These are phyloP conservation scores for Sambucus nigra DNA, from an alignment of 129 eudicot genomes.

Conservation along the genomic window DNA sequence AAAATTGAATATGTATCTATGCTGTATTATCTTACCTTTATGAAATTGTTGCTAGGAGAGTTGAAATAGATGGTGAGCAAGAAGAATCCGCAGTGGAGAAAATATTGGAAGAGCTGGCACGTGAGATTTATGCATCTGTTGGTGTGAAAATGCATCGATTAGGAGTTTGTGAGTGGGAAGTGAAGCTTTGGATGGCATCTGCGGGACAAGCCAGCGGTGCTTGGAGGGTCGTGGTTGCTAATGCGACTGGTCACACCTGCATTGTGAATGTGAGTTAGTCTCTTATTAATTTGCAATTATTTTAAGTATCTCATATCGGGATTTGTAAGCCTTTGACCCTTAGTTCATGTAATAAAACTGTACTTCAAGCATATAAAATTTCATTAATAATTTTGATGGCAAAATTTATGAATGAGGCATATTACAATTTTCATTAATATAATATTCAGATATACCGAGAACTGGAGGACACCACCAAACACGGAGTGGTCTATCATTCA, in stretches of 20 bases:
- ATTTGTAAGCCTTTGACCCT: no score
- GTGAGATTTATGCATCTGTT: slow-evolving; percentile 57
- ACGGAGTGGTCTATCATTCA: slow-evolving; percentile 53
- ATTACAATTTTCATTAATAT: not conserved
- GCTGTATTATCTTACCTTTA: slow-evolving; percentile 10
- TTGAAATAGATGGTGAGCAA: slow-evolving; percentile 31
- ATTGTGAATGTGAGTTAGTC: slow-evolving; percentile 66
- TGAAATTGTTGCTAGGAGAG: slow-evolving; percentile 39
- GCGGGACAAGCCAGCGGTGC: slow-evolving; percentile 82
- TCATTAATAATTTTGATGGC: not conserved
- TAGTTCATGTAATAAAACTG: no score
- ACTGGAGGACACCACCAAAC: slow-evolving; percentile 47
- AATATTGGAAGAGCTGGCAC: slow-evolving; percentile 64
- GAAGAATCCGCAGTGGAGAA: slow-evolving; percentile 64
- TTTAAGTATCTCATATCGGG: no score
- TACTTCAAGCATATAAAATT: not conserved
- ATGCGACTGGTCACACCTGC: slow-evolving; percentile 96
- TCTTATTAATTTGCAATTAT: not conserved
- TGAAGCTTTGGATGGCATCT: slow-evolving; percentile 77
- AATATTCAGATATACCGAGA: slow-evolving; percentile 66
- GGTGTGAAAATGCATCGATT: slow-evolving; percentile 89
- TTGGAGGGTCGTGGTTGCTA: slow-evolving; percentile 89
- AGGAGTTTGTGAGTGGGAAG: slow-evolving; percentile 95
- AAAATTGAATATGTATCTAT: not conserved
- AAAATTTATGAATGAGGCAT: not conserved